Base-by-base conservation (phyloP, 2,329 filamentous ascomycete species). In the Neocucurbitaria cava region DNA sequence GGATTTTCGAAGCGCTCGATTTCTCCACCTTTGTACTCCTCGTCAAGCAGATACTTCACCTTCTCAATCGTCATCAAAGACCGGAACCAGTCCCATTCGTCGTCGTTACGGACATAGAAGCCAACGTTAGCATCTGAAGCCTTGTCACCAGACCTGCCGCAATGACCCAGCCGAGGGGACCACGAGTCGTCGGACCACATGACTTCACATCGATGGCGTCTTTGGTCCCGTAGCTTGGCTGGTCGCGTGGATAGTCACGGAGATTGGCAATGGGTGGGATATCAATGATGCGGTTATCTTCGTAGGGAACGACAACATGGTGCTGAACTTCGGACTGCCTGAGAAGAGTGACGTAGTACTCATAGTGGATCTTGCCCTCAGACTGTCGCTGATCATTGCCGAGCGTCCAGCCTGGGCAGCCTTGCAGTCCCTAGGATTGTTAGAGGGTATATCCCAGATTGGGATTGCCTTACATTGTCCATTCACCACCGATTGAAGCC, bases 161-260 rank as follows among this genome's bases (percentile, higher is more conserved):
- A 13, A 68, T 66, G 10, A 70, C 55, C 49, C 51, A 74, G 33
- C 77, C 77, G 5, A 79, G 49, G 0, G 76, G 75, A 1, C 69
- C 68, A 35, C 61, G 51, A 0, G 65, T 64, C 1, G 76, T 78
- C 20, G 64, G 60, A 0, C 76, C 76, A 44, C 70, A 77, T 26
- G 24, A 26, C 24, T 26, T 26, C 24, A 26, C 24, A 26, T 26
- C 24, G 24, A 26, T 9, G 5, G 24, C 24, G 24, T 26, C 24
- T 26, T 26, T 26, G 24, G 24, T 26, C 24, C 9, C 24, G 24
- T 26, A 26, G 9, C 24, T 26, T 26, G 24, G 24, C 24, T 26
- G 24, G 24, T 26, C 24, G 24, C 24, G 24, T 5, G 24, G 24
- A 26, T 26, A 26, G 24, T 26, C 24, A 26, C 24, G 24, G 24